Base-by-base conservation (phyloP, 2,329 filamentous ascomycete genomes). In the Atkinsonella hypoxylon region DNA sequence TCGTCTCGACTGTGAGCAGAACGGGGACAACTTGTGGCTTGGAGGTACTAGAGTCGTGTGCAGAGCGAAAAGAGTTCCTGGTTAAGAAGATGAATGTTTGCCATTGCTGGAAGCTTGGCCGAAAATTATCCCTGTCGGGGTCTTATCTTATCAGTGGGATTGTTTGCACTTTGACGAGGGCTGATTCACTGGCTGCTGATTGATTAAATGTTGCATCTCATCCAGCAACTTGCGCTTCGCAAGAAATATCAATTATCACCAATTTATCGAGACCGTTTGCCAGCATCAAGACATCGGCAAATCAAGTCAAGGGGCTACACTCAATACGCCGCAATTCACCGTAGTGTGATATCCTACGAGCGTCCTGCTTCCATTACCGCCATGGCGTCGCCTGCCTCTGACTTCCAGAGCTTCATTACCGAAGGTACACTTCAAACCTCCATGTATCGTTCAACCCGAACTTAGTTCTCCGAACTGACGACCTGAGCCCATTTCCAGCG, bases 331-430 rank as follows among this genome's bases (percentile, higher is more conserved):
- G 3, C 32, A 36, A 36, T 15, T 36, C 8, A 5, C 30, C 44
- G 30, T 31, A 5, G n/a, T n/a, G n/a, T n/a, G n/a, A n/a, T n/a
- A n/a, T n/a, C n/a, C n/a, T n/a, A n/a, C n/a, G n/a, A n/a, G 12
- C 15, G 17, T n/a, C 15, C 42, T 18, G 6, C 17, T 8, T 32
- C 38, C 32, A 32, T 51, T 43, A 4, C 42, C 56, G 64, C 40
- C 53, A 74, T 74, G 70, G 62, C 66, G 54, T 67, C 73, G 53
- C 61, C 67, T 45, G 73, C 73, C 39, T 63, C 66, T 30, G 73
- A 78, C 45, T 77, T 79, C 54, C 72, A 78, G 60, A 75, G 75
- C 63, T 75, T 79, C 55, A 78, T 79, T 60, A 63, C 75, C 43
- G 70, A 73, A 36, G 75, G 76, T 78, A 67, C 52, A 61, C 18